These are phyloP conservation scores for Trypanosoma lewisi DNA, from an alignment of 208 protist species.

Conservation along the genomic window DNA sequence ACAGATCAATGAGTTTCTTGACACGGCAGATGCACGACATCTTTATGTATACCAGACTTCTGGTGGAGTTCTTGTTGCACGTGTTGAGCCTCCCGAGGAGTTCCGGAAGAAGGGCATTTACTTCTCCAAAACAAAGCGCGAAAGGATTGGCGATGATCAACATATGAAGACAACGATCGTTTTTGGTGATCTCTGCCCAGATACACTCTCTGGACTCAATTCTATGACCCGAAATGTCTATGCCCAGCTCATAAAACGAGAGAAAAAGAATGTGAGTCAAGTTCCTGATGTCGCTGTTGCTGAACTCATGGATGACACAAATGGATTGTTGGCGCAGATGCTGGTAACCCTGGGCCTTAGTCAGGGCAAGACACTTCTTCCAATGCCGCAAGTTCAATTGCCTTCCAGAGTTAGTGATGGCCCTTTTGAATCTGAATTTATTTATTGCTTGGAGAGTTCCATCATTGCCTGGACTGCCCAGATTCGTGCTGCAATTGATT, in stretches of 20 bases:
- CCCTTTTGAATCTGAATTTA: slow-evolving; percentile 81
- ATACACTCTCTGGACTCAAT: slow-evolving; percentile 73
- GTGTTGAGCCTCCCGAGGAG: slow-evolving; percentile 87
- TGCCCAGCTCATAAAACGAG: slow-evolving; percentile 79
- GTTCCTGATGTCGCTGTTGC: slow-evolving; percentile 91
- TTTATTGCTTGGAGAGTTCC: slow-evolving; percentile 91
- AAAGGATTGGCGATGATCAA: slow-evolving; percentile 88
- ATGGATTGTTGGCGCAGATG: slow-evolving; percentile 82
- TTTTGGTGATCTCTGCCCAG: slow-evolving; percentile 81
- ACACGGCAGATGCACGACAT: slow-evolving; percentile 87
- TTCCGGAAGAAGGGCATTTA: slow-evolving; percentile 91
- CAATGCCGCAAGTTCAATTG: slow-evolving; percentile 89
- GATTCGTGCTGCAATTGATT: slow-evolving; percentile 88
- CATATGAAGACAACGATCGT: slow-evolving; percentile 81
- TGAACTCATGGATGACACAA: slow-evolving; percentile 92
- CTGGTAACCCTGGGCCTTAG: slow-evolving; percentile 91
- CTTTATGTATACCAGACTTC: slow-evolving; percentile 89
- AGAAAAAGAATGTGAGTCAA: slow-evolving; percentile 82
- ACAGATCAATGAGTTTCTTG: slow-evolving; percentile 91
- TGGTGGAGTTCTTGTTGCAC: slow-evolving; percentile 67
- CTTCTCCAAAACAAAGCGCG: slow-evolving; percentile 89
- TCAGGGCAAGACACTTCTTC: slow-evolving; percentile 92
- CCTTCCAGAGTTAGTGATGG: slow-evolving; percentile 75
- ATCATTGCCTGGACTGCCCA: slow-evolving; percentile 93
- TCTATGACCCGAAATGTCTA: slow-evolving; percentile 85